Evolutionary conservation across 371 early-diverging fungal species (phyloP).

Genomic region (Apophysomyces variabilis): DNA sequence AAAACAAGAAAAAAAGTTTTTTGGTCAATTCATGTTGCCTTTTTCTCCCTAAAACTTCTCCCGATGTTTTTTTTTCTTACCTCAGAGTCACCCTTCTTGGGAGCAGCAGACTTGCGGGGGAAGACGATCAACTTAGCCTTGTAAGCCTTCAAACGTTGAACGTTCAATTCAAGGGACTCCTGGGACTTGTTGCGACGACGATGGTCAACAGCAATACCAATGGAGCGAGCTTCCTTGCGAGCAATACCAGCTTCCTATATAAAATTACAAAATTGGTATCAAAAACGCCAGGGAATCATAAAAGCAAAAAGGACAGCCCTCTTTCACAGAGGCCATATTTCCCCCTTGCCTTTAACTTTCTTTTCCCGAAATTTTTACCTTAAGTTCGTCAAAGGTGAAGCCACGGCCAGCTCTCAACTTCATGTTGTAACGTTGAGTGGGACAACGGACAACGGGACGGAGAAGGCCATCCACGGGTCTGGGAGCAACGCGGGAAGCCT

Average conservation of each 20-base stretch:
- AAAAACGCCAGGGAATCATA: too few species aligned
- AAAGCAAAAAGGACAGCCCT: neutral
- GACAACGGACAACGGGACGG: constrained; percentile 98
- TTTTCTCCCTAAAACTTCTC: neutral
- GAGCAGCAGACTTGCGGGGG: constrained; percentile 82
- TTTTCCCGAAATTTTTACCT: constrained; percentile 60
- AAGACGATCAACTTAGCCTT: constrained; percentile 82
- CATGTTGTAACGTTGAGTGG: constrained; percentile 98
- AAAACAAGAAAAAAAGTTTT: neutral
- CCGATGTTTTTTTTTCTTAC: constrained; percentile 11
- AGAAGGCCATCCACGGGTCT: constrained; percentile 97
- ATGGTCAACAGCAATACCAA: constrained; percentile 99
- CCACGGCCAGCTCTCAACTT: constrained; percentile 99
- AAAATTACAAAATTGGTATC: neutral
- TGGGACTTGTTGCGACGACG: constrained; percentile 98
- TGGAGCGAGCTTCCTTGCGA: constrained; percentile 93
- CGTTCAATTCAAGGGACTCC: constrained; percentile 96
- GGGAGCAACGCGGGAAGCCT: constrained; percentile 97
- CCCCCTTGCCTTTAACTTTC: neutral
- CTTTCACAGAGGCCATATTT: neutral
- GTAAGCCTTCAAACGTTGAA: constrained; percentile 97
- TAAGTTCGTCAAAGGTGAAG: constrained; percentile 98
- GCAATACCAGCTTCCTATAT: constrained; percentile 89
- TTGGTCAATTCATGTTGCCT: neutral
- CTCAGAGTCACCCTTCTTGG: constrained; percentile 75